These are phyloP conservation scores for Ustilago trichophora DNA, from an alignment of 1,284 basidiomycete genomes.

Conservation along the genomic window DNA sequence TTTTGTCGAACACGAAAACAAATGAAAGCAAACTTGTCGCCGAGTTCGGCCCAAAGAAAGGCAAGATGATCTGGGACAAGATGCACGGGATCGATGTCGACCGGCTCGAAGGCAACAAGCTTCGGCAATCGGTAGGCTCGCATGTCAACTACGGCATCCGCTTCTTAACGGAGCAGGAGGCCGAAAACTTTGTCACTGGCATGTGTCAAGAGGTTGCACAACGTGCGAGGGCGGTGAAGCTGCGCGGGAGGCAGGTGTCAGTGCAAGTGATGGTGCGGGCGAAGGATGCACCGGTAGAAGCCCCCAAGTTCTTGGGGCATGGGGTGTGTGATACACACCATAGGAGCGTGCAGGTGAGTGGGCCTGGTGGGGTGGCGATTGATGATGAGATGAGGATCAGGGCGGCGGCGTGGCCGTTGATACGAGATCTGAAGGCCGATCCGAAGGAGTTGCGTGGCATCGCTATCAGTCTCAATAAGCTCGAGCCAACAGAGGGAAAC, in stretches of 20 bases:
- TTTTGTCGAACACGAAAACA: conserved; percentile 50
- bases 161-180: conserved; percentile 82
- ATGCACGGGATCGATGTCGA: conserved; percentile 83
- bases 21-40: conserved; percentile 66
- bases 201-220: conserved; percentile 54
- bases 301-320: conserved; percentile 97
- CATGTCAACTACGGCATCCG: conserved; percentile 81
- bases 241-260: conserved; percentile 80
- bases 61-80: conserved; percentile 83
- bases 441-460: conserved; percentile 89
- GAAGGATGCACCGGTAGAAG: conserved; percentile 84
- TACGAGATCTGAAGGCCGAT: conserved; percentile 79
- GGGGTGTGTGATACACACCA: conserved; percentile 85
- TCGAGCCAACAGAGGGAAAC: conserved; percentile 69
- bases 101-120: conserved; percentile 73
- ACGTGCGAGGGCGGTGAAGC: conserved; percentile 71
- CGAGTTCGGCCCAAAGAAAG: conserved; percentile 81
- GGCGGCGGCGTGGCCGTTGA: conserved; percentile 79
- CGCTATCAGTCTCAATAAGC: conserved; percentile 89
- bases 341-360: conserved; percentile 74
- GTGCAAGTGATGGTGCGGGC: conserved; percentile 84
- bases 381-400: conserved; percentile 78
- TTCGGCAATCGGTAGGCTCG: conserved; percentile 49
- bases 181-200: conserved; percentile 69
- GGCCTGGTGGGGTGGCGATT: conserved; percentile 70